Evolutionary conservation across 75 land plant genomes (phyloP).

Genomic region (Ceratopteris richardii): DNA sequence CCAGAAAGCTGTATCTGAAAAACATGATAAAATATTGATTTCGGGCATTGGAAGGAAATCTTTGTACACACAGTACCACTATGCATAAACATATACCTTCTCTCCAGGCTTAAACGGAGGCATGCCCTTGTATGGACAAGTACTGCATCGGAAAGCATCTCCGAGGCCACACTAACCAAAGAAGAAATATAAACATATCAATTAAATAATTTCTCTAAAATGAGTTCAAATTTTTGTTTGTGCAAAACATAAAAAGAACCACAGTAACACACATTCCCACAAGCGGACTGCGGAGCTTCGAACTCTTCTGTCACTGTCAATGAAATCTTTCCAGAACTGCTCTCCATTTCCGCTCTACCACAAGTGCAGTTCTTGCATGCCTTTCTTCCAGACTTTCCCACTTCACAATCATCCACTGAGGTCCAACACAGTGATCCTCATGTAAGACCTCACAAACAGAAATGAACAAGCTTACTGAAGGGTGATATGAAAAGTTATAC

Average conservation of each 20-base stretch:
- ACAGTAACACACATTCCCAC: slow-evolving; percentile 74
- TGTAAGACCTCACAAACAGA: not conserved
- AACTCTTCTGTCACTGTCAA: slow-evolving; percentile 51
- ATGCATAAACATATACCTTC: slow-evolving; percentile 46
- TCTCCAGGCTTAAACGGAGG: slow-evolving; percentile 92
- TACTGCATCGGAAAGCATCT: slow-evolving; percentile 93
- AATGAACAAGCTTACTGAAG: too few relatives aligned
- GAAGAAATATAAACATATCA: not conserved
- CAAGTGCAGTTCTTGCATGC: slow-evolving; percentile 99
- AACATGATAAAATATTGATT: not conserved
- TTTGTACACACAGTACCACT: not conserved
- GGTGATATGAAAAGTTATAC: too few relatives aligned
- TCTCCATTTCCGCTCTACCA: slow-evolving; percentile 88
- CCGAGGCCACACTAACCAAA: slow-evolving; percentile 91
- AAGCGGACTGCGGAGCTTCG: slow-evolving; percentile 77
- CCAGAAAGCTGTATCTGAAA: slow-evolving; percentile 39
- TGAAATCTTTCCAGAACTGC: slow-evolving; percentile 41
- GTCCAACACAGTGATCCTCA: not conserved
- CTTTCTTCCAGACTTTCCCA: slow-evolving; percentile 61
- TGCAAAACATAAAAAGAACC: too few relatives aligned
- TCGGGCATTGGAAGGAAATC: not conserved
- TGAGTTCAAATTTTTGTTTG: too few relatives aligned
- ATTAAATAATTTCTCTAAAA: not conserved
- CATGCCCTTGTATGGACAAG: slow-evolving; percentile 91
- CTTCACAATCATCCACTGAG: slow-evolving; percentile 83